Conservation (phyloP, 1,284 basidiomycete genomes). For the Moniliella sp. region DNA sequence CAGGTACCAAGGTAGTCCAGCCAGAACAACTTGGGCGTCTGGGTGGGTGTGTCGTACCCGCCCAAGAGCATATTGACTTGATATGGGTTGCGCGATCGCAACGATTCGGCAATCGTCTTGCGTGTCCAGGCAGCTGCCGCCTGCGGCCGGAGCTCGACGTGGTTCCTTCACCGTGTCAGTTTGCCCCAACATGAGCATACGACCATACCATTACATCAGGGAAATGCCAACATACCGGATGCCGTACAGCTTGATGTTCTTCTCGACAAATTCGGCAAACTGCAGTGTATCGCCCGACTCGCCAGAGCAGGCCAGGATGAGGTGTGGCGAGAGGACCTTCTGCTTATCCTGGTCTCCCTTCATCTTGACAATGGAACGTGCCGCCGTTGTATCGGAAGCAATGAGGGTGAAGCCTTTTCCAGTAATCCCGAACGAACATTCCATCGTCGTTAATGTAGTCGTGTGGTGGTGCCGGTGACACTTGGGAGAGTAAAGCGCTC, state of each 20-base stretch:
- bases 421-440: slow-evolving; percentile 39
- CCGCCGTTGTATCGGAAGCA: slow-evolving; percentile 71
- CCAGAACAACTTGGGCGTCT: slow-evolving; percentile 63
- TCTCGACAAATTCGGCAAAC: slow-evolving; percentile 85
- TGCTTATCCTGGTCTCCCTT: slow-evolving; percentile 94
- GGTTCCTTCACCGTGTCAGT: too few species aligned
- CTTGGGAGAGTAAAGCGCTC: too few species aligned
- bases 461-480: too few species aligned
- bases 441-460: too few species aligned
- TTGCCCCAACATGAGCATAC: too few species aligned
- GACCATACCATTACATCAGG: background rate
- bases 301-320: slow-evolving; percentile 84
- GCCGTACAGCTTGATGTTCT: slow-evolving; percentile 82
- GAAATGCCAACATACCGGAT: slow-evolving; percentile 47
- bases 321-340: slow-evolving; percentile 66
- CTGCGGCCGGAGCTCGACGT: slow-evolving; percentile 64
- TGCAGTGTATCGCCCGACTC: slow-evolving; percentile 85
- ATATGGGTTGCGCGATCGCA: slow-evolving; percentile 71
- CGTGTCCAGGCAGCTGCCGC: slow-evolving; percentile 88
- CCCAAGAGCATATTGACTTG: slow-evolving; percentile 77
- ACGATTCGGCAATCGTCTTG: slow-evolving; percentile 61
- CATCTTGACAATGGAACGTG: slow-evolving; percentile 85
- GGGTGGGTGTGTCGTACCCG: slow-evolving; percentile 55
- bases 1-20: slow-evolving; percentile 83
- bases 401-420: slow-evolving; percentile 30